A percentile compares a stretch with the other conserved stretches of the same genome.
phyloP scores from a whole-genome alignment of 768 basidiomycete genomes.

The Boletus coccyginus region DNA sequence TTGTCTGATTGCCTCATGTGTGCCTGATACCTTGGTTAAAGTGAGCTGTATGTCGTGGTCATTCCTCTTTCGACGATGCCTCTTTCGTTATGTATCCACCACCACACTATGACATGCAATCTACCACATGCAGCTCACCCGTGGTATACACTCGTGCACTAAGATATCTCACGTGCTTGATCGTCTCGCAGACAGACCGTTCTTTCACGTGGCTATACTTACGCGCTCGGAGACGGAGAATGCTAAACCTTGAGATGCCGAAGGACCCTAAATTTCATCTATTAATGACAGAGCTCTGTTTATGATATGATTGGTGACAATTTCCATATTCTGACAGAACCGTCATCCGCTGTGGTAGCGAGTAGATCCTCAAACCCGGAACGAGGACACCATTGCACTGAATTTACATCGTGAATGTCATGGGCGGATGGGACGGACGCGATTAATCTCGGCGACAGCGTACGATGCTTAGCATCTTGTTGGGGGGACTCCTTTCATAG shows the following conservation, averaged over 20 bases:
- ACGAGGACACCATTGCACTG: conserved; percentile 79
- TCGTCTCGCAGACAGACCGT: not conserved
- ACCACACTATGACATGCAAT: conserved; percentile 28
- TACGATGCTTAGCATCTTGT: conserved; percentile 3
- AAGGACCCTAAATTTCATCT: no score
- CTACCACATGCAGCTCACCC: conserved; percentile 18
- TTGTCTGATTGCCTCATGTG: not conserved
- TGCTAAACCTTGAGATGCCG: no score
- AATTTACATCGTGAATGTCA: conserved; percentile 82
- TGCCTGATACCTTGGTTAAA: conserved; percentile 9
- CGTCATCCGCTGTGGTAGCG: conserved; percentile 87
- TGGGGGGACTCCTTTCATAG: conserved; percentile 16
- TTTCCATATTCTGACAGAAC: conserved; percentile 77
- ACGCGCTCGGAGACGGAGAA: no score
- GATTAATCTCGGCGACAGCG: conserved; percentile 46
- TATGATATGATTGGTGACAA: conserved; percentile 21
- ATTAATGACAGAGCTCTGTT: no score
- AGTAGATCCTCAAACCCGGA: conserved; percentile 62
- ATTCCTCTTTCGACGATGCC: conserved; percentile 13
- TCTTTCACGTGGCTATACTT: not conserved
- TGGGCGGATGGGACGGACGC: conserved; percentile 65
- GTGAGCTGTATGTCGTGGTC: conserved; percentile 21
- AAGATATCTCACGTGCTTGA: not conserved
- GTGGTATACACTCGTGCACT: not conserved
- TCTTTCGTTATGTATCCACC: conserved; percentile 25